Evolutionary conservation across 2,329 filamentous ascomycete genomes (phyloP), one percentile per base, ranked within the genome.

Genomic region (Rasamsonia emersonii): DNA sequence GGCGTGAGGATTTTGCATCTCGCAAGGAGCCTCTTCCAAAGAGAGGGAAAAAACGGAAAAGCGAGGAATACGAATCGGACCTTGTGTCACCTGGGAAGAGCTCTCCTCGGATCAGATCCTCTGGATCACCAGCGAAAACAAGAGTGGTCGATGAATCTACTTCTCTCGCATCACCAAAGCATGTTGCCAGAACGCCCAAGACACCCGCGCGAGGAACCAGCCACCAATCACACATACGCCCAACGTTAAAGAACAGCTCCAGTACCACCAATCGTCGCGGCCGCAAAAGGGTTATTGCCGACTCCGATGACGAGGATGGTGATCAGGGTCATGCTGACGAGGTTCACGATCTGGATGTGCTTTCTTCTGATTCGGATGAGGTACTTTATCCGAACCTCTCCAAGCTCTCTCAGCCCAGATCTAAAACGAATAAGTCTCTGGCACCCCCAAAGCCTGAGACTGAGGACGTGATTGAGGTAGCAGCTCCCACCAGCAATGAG

Each of bases 1-100:
- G 65, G 65, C 55, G 47, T 23, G 63, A 67, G 43, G 59, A 63
- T 23, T 54, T 50, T 33, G 62, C 62, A 9, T 48, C 47, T 28
- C 54, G 59, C 13, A 46, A 47, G 30, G 52, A 54, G 24, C 58
- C 61, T 14, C 17, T 43, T 13, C 46, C 56, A 13, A 59, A 55
- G 32, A 56, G 54, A 40, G 62, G 62, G 4, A 66, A 61, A 44
- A 70, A 69, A 44, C 54, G 66, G 30, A 69, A 67, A 44, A 69
- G 65, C 38, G 58, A 67, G 14, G 66, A 68, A 36, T 62, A 64
- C 34, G 49, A 53, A 21, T 56, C 51, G 4, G 59, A 63, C 35
- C 45, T 60, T 14, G 36, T 48, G 4, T 57, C 54, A 2, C 51
- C 58, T 2, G 49, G 42, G n/a, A 54, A 51, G 18, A 38, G 47